Conservation (phyloP, 768 basidiomycete genomes). For the Suillus decipiens region DNA sequence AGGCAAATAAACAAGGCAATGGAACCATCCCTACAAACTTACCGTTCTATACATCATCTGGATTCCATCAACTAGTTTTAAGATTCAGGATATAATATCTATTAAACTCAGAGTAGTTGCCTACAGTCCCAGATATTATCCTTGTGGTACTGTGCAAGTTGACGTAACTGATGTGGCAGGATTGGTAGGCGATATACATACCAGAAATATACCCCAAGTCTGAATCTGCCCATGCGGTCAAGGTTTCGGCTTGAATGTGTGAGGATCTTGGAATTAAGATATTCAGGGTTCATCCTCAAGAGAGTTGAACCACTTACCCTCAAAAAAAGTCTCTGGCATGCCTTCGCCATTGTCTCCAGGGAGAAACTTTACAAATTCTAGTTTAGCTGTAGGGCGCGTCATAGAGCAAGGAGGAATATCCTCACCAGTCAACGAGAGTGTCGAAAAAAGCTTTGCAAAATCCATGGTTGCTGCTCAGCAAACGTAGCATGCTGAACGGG, state of each 20-base stretch:
- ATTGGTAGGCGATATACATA: slow-evolving; percentile 9
- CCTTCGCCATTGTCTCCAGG: slow-evolving; percentile 28
- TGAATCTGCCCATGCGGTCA: slow-evolving; percentile 32
- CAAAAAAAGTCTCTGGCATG: slow-evolving; percentile 28
- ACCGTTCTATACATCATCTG: slow-evolving; percentile 16
- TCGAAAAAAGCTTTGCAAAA: not conserved
- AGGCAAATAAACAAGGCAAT: slow-evolving; percentile 6
- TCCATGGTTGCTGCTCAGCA: slow-evolving; percentile 2
- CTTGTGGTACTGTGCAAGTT: slow-evolving; percentile 20
- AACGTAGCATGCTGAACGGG: not conserved
- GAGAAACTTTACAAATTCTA: slow-evolving; percentile 24
- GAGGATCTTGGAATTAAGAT: slow-evolving; percentile 12
- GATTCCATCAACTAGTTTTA: slow-evolving; percentile 12
- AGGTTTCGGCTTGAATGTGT: slow-evolving; percentile 10
- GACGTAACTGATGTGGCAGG: not conserved
- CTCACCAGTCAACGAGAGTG: no score
- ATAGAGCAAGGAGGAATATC: not conserved
- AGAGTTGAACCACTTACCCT: slow-evolving; percentile 20
- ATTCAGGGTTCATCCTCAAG: slow-evolving; percentile 15
- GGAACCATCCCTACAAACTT: not conserved
- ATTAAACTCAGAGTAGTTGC: slow-evolving; percentile 1
- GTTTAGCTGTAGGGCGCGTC: not conserved
- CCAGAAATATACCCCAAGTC: slow-evolving; percentile 33
- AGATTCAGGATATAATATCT: slow-evolving; percentile 11
- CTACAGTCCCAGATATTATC: slow-evolving; percentile 22